These are phyloP conservation scores for Magnolia officinalis DNA, from an alignment of 164 flowering plant species.

Conservation along the genomic window DNA sequence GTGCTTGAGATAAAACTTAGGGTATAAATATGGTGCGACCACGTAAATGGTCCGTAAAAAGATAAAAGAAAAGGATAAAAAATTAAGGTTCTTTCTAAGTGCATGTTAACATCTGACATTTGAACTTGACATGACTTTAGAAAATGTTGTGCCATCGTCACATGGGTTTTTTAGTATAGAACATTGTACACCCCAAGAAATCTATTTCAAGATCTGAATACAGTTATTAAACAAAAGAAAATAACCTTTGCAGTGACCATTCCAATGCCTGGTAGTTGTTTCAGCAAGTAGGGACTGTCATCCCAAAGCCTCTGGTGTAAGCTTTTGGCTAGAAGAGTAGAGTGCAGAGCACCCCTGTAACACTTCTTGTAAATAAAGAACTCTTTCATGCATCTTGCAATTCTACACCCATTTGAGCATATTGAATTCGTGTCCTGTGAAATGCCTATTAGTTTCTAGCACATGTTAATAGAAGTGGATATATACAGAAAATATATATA, in stretches of 20 bases:
- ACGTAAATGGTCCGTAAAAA: no score
- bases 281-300: conserved; percentile 85
- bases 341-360: conserved; percentile 67
- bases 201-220: conserved; percentile 1
- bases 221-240: not conserved
- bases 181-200: not conserved
- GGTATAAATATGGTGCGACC: no score
- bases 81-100: no score
- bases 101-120: no score
- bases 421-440: conserved; percentile 77
- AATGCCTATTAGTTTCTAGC: conserved; percentile 3
- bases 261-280: conserved; percentile 94
- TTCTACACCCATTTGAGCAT: conserved; percentile 86
- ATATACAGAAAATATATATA: not conserved
- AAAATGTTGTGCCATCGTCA: not conserved
- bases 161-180: not conserved
- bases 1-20: no score
- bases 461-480: not conserved
- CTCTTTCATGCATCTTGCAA: conserved; percentile 95
- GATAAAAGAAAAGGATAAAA: no score
- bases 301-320: conserved; percentile 93
- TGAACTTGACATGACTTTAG: not conserved
- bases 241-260: conserved; percentile 97
- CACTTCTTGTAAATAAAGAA: conserved; percentile 69
- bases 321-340: conserved; percentile 73